Base-by-base conservation (phyloP, 2,329 filamentous ascomycete genomes). In the Aspergillus udagawae region DNA sequence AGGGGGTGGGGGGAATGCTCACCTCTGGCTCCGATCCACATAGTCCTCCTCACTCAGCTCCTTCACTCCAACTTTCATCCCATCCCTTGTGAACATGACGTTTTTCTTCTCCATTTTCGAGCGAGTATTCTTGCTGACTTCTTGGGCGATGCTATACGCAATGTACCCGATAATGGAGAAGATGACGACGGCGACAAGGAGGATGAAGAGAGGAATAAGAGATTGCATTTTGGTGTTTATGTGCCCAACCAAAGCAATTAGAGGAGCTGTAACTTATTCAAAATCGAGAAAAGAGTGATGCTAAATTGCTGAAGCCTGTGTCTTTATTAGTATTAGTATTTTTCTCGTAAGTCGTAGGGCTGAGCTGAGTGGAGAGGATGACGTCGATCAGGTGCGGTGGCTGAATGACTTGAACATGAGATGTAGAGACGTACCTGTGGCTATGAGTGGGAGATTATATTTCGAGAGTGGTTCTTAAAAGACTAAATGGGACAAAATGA, bases 71-170 rank as follows among this genome's bases (percentile, higher is more conserved):
- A 87, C 83, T 60, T 82, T 82, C 62, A 84, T 79, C 23, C 85
- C 85, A 48, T 86, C 84, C 66, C 82, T 83, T 2, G 80, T 80
- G 67, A 86, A 81, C 10, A 77, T 72, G 41, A 88, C 79, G 62
- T 87, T 80, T 70, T 84, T 84, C 76, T 84, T 84, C 73, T 87
- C 83, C 81, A 87, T 83, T 63, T 84, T 83, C 67, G 81, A 78
- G 48, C 78, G 78, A 47, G 83, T 84, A 61, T 80, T 79, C 60
- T 82, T 77, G 59, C 81, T 79, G 51, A 88, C 80, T 60, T 85
- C 80, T 66, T 82, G 81, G 28, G 80, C 77, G 75, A 85, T 84
- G 50, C 77, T 73, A 72, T 85, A 87, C 61, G 82, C 70, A 62
- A 83, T 77, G 61, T 83, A 85, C 23, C 81, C 83, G 59, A 87